A percentile compares a stretch with the other conserved stretches of the same genome.
phyloP scores from a whole-genome alignment of 139 green algal species.

The Pseudopediastrum boryanum region DNA sequence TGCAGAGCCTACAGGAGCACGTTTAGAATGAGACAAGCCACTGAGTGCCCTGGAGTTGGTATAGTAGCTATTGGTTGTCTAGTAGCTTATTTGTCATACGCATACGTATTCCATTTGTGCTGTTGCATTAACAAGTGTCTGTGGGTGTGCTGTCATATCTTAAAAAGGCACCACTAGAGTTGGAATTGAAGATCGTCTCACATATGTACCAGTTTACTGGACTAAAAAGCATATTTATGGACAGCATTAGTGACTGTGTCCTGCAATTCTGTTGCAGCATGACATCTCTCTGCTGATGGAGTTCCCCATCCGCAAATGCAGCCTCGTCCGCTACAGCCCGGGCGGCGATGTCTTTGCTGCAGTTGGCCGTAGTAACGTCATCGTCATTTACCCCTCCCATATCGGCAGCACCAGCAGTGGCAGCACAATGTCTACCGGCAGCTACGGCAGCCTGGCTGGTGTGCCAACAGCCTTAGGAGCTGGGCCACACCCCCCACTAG shows the following conservation, averaged over 20 bases:
- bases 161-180: neutral
- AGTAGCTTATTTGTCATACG: no score
- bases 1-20: no score
- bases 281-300: neutral
- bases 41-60: no score
- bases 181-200: no score
- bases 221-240: no score
- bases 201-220: no score
- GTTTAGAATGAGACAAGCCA: no score
- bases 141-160: neutral
- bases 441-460: neutral
- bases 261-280: constrained; percentile 5
- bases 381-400: constrained; percentile 16
- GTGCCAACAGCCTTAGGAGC: no score
- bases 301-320: constrained; percentile 19
- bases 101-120: neutral
- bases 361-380: constrained; percentile 24
- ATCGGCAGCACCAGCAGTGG: neutral
- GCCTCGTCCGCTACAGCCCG: constrained; percentile 20
- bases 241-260: neutral
- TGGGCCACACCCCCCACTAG: neutral
- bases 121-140: no score
- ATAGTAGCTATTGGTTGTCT: no score
- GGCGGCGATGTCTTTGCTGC: constrained; percentile 19
- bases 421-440: neutral